A percentile compares a stretch with the other conserved stretches of the same genome.
These are phyloP conservation scores for Aspergillus puulaauensis DNA, from an alignment of 2,329 filamentous ascomycete genomes.

Conservation along the genomic window DNA sequence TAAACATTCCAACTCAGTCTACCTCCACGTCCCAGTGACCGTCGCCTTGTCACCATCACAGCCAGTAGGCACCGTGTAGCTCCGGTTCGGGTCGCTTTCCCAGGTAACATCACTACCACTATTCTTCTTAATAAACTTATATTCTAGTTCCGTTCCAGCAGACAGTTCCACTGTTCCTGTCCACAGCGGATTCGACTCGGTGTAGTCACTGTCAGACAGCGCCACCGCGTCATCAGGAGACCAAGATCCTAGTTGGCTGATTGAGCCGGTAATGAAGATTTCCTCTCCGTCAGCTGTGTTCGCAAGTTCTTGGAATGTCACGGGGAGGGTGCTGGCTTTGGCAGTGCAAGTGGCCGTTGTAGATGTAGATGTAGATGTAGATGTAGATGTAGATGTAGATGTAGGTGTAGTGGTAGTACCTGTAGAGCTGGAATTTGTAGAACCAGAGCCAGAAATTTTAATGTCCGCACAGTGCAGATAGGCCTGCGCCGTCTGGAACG, in stretches of 20 bases:
- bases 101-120: conserved; percentile 56
- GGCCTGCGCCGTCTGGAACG: conserved; percentile 55
- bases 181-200: conserved; percentile 62
- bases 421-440: too few species aligned
- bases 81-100: conserved; percentile 59
- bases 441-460: conserved; percentile 34
- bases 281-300: conserved; percentile 62
- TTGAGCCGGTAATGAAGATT: conserved; percentile 64
- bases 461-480: conserved; percentile 57
- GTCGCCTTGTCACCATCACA: conserved; percentile 35
- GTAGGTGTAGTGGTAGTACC: too few species aligned
- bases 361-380: too few species aligned
- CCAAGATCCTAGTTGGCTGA: conserved; percentile 63
- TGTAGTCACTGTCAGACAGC: conserved; percentile 61
- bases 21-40: conserved; percentile 42
- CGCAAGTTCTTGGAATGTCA: conserved; percentile 63
- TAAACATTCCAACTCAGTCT: neutral
- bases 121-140: conserved; percentile 65
- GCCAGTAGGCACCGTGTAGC: conserved; percentile 39
- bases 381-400: too few species aligned
- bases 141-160: conserved; percentile 59
- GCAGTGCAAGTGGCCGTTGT: too few species aligned
- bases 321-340: conserved; percentile 19
- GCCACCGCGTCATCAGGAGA: conserved; percentile 53
- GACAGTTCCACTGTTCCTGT: conserved; percentile 54